A percentile compares a stretch with the other conserved stretches of the same genome.
phyloP scores from a whole-genome alignment of 2,329 filamentous ascomycete genomes.

The Akanthomyces lecanii region DNA sequence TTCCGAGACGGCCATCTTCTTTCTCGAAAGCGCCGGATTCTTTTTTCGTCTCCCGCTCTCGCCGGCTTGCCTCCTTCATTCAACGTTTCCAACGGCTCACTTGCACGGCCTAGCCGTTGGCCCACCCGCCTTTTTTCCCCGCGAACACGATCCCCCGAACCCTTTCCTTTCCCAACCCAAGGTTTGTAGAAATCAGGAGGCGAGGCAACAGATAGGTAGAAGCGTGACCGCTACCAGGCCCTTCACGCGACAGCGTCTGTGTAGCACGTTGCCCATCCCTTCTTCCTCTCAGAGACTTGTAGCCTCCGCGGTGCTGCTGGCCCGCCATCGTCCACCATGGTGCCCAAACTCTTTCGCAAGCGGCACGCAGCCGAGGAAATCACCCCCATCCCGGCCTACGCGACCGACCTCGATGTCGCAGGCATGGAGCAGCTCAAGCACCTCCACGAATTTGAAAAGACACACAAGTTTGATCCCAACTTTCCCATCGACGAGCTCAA shows the following conservation, averaged over 20 bases:
- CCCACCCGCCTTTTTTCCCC: background rate
- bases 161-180: background rate
- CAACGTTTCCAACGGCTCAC: background rate
- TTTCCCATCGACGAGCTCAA: constrained; percentile 58
- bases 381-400: constrained; percentile 38
- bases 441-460: constrained; percentile 54
- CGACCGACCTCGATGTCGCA: constrained; percentile 36
- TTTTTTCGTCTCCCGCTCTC: background rate
- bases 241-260: background rate
- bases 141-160: background rate
- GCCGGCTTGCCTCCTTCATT: background rate
- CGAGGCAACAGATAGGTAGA: no score
- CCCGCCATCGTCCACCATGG: constrained; percentile 14
- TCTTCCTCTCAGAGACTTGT: background rate
- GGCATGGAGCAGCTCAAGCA: constrained; percentile 41
- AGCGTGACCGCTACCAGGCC: no score
- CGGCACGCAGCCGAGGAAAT: constrained; percentile 43
- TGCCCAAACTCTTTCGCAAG: constrained; percentile 40
- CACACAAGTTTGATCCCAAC: constrained; percentile 62
- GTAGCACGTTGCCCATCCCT: background rate
- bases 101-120: background rate
- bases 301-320: background rate
- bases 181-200: no score
- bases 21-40: background rate
- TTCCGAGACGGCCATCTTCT: no score